phyloP scores from a whole-genome alignment of 2,329 filamentous ascomycete genomes.

The Pseudomassariella vexata region DNA sequence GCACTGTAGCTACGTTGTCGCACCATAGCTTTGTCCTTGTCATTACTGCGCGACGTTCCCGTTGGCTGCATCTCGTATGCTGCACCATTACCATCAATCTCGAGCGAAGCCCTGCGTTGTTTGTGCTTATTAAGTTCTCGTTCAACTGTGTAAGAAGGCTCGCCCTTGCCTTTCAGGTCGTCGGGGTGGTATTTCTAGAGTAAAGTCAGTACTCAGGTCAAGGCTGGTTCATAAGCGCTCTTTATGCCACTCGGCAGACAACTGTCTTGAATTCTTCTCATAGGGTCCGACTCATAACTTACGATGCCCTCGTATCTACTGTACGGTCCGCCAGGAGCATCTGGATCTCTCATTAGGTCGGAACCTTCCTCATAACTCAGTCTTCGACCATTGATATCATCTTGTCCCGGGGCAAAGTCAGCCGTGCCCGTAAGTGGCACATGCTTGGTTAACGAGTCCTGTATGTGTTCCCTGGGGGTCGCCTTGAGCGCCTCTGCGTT shows the following conservation, averaged over 20 bases:
- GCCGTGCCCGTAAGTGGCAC: constrained; percentile 79
- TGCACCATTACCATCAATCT: constrained; percentile 16
- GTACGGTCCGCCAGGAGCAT: constrained; percentile 67
- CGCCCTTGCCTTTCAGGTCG: constrained; percentile 78
- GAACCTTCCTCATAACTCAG: constrained; percentile 82
- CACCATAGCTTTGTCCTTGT: constrained; percentile 20
- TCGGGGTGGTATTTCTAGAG: constrained; percentile 62
- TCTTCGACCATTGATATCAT: constrained; percentile 61
- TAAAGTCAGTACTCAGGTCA: too few relatives aligned
- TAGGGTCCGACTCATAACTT: too few relatives aligned
- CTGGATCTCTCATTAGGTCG: constrained; percentile 72
- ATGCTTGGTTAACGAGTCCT: constrained; percentile 66
- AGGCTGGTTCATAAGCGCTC: too few relatives aligned
- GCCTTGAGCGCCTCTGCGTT: constrained; percentile 75
- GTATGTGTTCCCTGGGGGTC: constrained; percentile 72
- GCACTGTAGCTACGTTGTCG: constrained; percentile 40
- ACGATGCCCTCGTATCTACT: constrained; percentile 70
- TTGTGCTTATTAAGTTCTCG: constrained; percentile 52
- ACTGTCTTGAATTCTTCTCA: too few relatives aligned
- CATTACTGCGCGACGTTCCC: constrained; percentile 11
- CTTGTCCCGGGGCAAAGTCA: constrained; percentile 64
- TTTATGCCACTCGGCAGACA: too few relatives aligned
- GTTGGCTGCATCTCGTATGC: constrained; percentile 46
- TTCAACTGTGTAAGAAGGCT: constrained; percentile 68
- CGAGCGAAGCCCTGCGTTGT: constrained; percentile 18